Percentiles rank a stretch among this genome's conserved stretches.
Conservation (phyloP, 1,139 yeast species). For the Meyerozyma carpophila region DNA sequence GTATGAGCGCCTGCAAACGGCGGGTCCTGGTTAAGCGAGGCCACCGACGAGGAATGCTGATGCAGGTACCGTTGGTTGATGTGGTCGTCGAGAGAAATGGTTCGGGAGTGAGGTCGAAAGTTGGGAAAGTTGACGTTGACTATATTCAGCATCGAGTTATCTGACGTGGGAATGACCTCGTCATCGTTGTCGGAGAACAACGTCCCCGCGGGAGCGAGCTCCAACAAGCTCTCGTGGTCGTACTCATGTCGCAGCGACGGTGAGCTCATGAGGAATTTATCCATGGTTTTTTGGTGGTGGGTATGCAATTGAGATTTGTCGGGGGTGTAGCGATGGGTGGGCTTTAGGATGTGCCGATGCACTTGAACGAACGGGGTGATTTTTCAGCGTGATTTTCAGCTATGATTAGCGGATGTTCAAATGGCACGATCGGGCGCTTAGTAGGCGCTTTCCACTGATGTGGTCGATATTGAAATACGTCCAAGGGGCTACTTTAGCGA, state of each 20-base stretch:
- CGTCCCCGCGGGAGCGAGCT: conserved; percentile 7
- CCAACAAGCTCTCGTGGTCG: conserved; percentile 12
- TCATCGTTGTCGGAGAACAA: conserved; percentile 8
- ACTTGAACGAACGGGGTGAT: not conserved
- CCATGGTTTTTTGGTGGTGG: conserved; percentile 21
- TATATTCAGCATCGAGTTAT: conserved; percentile 8
- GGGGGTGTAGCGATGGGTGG: not conserved
- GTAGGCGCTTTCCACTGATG: no score
- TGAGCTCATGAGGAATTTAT: conserved; percentile 41
- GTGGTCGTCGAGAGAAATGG: not conserved
- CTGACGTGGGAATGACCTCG: conserved; percentile 2
- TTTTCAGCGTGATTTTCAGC: no score
- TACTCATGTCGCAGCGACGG: conserved; percentile 37
- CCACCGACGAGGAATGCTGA: conserved; percentile 17
- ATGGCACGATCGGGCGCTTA: no score
- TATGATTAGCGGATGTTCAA: no score
- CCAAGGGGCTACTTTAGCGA: no score
- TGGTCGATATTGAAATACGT: no score
- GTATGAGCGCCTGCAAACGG: conserved; percentile 3
- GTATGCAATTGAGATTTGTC: not conserved
- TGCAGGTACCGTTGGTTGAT: not conserved
- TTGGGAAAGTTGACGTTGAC: conserved; percentile 4
- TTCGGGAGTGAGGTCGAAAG: not conserved
- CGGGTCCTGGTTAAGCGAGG: conserved; percentile 16
- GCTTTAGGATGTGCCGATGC: not conserved